These are phyloP conservation scores for Linnemannia elongata DNA, from an alignment of 192 early-diverging fungal species.

Conservation along the genomic window DNA sequence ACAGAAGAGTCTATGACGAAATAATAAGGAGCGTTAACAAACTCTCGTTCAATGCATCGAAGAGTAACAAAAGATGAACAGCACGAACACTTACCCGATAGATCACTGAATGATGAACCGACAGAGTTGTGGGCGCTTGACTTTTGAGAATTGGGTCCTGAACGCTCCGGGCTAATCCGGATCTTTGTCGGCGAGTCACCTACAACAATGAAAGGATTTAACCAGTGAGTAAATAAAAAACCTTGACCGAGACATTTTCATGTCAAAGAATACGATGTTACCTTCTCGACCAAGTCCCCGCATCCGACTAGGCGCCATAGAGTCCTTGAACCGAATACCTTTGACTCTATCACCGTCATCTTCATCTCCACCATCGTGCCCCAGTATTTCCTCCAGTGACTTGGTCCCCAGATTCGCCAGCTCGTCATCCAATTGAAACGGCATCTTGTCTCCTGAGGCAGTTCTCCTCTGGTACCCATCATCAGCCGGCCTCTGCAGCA, in stretches of 20 bases:
- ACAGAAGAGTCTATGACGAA: conserved; percentile 64
- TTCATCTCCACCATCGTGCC: conserved; percentile 40
- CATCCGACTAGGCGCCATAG: conserved; percentile 1
- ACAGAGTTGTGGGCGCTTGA: conserved; percentile 60
- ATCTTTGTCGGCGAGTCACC: conserved; percentile 4
- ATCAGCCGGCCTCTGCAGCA: conserved; percentile 12
- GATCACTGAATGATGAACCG: conserved; percentile 62
- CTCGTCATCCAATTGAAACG: conserved; percentile 49
- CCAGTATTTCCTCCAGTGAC: conserved; percentile 36
- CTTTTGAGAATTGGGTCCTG: conserved; percentile 33
- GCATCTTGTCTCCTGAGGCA: conserved; percentile 42
- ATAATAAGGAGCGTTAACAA: neutral
- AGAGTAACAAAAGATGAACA: neutral
- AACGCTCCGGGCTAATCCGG: conserved; percentile 40
- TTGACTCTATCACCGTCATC: conserved; percentile 13
- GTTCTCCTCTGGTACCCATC: conserved; percentile 26
- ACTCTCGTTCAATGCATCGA: no score
- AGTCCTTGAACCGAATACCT: conserved; percentile 37
- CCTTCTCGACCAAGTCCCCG: conserved; percentile 35
- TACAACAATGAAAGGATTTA: neutral
- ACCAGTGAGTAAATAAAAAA: neutral
- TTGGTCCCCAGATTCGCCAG: conserved; percentile 36
- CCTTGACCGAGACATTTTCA: neutral
- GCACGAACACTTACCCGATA: conserved; percentile 45
- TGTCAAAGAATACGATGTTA: neutral